A percentile compares a stretch with the other conserved stretches of the same genome.
Evolutionary conservation across 2,329 filamentous ascomycete genomes (phyloP).

Genomic region (Chlorencoelia australis): DNA sequence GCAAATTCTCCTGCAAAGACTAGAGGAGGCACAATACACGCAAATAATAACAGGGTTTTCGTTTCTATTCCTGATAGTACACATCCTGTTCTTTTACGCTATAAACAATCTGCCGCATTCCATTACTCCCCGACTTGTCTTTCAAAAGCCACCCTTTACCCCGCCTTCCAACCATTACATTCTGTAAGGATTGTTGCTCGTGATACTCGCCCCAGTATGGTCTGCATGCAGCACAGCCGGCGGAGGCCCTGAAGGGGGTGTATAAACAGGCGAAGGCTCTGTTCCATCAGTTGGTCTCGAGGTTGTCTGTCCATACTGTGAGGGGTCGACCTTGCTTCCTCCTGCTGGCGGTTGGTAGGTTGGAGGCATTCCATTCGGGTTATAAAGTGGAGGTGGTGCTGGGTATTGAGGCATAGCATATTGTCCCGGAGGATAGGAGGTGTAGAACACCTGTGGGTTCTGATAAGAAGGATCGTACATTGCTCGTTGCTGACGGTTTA

Average conservation of each 20-base stretch:
- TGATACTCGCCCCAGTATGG: slow-evolving; percentile 24
- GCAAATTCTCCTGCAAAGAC: no score
- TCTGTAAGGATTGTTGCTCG: slow-evolving; percentile 28
- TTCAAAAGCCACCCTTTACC: slow-evolving; percentile 14
- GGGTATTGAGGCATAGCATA: slow-evolving; percentile 37
- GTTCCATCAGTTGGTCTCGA: slow-evolving; percentile 18
- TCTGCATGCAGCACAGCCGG: slow-evolving; percentile 27
- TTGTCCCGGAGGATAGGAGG: slow-evolving; percentile 30
- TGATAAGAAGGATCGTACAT: slow-evolving; percentile 35
- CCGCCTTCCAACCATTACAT: slow-evolving; percentile 8
- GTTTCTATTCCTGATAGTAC: slow-evolving; percentile 29
- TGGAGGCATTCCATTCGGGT: slow-evolving; percentile 43
- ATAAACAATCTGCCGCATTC: neutral
- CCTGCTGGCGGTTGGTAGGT: slow-evolving; percentile 43
- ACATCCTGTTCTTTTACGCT: neutral
- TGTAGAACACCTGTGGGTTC: slow-evolving; percentile 33
- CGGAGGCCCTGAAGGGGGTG: slow-evolving; percentile 41
- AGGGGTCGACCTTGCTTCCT: slow-evolving; percentile 43
- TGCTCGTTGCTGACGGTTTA: slow-evolving; percentile 22
- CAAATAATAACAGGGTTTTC: no score
- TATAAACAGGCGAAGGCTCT: slow-evolving; percentile 29
- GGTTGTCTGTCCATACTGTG: slow-evolving; percentile 32
- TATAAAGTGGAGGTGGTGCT: slow-evolving; percentile 46
- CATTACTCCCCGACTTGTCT: slow-evolving; percentile 1
- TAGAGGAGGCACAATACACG: no score